A percentile compares a stretch with the other conserved stretches of the same genome.
phyloP scores from a whole-genome alignment of 805 yeast genomes.

The Metschnikowia gelsemii region DNA sequence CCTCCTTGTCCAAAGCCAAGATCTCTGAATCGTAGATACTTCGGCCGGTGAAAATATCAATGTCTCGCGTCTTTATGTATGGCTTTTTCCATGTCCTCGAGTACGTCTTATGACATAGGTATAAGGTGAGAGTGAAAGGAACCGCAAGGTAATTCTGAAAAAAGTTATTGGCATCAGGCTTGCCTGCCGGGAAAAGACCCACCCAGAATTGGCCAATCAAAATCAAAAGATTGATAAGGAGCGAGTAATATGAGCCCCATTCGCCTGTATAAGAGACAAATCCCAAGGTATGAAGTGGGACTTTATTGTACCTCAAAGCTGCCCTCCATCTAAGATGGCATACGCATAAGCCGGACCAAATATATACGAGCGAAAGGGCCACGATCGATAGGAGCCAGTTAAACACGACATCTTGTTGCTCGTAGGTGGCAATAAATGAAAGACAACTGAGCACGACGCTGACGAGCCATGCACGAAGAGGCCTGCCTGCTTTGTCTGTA shows the following conservation, averaged over 20 bases:
- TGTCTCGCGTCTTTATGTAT: constrained; percentile 23
- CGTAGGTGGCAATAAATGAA: constrained; percentile 29
- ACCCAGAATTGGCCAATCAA: constrained; percentile 46
- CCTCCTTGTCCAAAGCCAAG: constrained; percentile 25
- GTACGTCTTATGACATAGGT: constrained; percentile 24
- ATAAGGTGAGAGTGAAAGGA: constrained; percentile 25
- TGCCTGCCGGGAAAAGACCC: constrained; percentile 37
- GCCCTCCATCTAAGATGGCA: constrained; percentile 32
- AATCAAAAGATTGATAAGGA: constrained; percentile 32
- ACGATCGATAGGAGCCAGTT: constrained; percentile 31
- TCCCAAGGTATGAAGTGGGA: constrained; percentile 24
- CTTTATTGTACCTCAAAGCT: constrained; percentile 23
- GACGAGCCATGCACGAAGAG: constrained; percentile 27
- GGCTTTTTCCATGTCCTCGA: constrained; percentile 23
- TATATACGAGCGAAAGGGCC: constrained; percentile 27
- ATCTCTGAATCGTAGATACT: constrained; percentile 25
- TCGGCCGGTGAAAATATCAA: constrained; percentile 24
- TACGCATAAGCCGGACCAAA: constrained; percentile 27
- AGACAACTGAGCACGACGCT: constrained; percentile 23
- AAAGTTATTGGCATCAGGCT: constrained; percentile 27
- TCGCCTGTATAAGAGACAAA: constrained; percentile 40
- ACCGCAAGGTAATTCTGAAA: constrained; percentile 28
- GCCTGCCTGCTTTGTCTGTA: constrained; percentile 29
- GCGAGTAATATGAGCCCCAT: constrained; percentile 38
- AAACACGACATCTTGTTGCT: constrained; percentile 33